phyloP scores from a whole-genome alignment of 345 rosid genomes.

The Pseudoturritis turrita region DNA sequence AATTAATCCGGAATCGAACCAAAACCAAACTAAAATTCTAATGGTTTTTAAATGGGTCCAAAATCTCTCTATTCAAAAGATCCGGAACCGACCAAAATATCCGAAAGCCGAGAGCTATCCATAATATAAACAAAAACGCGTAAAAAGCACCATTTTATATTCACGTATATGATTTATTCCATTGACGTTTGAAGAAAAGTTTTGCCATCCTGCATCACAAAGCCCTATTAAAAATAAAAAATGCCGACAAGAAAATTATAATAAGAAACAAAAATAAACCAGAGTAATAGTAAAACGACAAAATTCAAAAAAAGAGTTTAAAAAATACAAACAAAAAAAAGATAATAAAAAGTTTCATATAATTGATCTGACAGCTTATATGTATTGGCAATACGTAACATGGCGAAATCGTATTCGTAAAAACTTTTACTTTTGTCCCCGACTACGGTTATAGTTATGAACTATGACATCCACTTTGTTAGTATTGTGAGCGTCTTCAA shows the following conservation, averaged over 20 bases:
- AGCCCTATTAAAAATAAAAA: not conserved
- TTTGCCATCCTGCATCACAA: not conserved
- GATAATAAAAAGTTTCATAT: not conserved
- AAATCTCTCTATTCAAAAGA: no score
- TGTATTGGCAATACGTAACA: constrained; percentile 20
- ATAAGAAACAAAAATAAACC: not conserved
- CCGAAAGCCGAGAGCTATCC: no score
- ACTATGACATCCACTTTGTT: not conserved
- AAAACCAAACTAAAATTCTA: no score
- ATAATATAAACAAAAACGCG: constrained; percentile 8
- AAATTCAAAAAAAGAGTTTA: not conserved
- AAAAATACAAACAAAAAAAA: not conserved
- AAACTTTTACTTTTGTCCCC: constrained; percentile 22
- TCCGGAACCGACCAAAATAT: no score
- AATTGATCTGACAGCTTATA: constrained; percentile 11
- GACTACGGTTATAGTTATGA: not conserved
- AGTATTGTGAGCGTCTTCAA: no score
- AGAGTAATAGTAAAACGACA: not conserved
- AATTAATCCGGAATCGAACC: no score
- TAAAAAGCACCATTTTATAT: not conserved
- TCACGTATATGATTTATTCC: not conserved
- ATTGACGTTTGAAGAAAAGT: constrained; percentile 4
- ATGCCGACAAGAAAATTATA: not conserved
- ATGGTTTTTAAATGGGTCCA: no score
- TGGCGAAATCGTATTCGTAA: not conserved